These are phyloP conservation scores for Astrothelium macrocarpum DNA, from an alignment of 495 filamentous ascomycete genomes.

Conservation along the genomic window DNA sequence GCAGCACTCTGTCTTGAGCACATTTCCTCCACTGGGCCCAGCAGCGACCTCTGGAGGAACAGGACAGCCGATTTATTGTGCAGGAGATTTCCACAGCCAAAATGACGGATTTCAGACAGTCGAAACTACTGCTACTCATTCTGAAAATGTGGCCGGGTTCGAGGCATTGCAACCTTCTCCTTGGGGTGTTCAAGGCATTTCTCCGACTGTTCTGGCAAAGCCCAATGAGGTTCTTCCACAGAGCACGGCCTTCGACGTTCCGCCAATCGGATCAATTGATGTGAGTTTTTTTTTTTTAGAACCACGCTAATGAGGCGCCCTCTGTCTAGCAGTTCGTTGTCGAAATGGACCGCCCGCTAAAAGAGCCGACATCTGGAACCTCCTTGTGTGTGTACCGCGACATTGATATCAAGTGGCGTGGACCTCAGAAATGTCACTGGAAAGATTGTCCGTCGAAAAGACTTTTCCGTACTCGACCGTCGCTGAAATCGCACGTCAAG, in stretches of 20 bases:
- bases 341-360: too few relatives aligned
- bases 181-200: neutral
- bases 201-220: neutral
- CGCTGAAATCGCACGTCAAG: conserved; percentile 6
- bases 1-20: neutral
- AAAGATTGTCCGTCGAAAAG: conserved; percentile 9
- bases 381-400: too few relatives aligned
- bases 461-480: conserved; percentile 4
- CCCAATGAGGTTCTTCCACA: neutral
- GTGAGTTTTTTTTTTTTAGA: conserved; percentile 17
- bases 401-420: conserved; percentile 1
- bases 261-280: conserved; percentile 4
- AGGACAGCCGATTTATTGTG: neutral
- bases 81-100: neutral
- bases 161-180: too few relatives aligned
- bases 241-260: neutral
- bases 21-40: neutral
- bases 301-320: conserved; percentile 9
- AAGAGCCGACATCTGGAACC: too few relatives aligned
- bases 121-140: neutral
- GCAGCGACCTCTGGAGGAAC: neutral
- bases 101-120: neutral
- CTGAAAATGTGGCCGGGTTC: neutral
- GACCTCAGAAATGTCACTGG: conserved; percentile 7
- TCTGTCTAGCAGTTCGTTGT: too few relatives aligned